These are phyloP conservation scores for Chaetomium olivaceum DNA, from an alignment of 2,329 filamentous ascomycete species.

Conservation along the genomic window DNA sequence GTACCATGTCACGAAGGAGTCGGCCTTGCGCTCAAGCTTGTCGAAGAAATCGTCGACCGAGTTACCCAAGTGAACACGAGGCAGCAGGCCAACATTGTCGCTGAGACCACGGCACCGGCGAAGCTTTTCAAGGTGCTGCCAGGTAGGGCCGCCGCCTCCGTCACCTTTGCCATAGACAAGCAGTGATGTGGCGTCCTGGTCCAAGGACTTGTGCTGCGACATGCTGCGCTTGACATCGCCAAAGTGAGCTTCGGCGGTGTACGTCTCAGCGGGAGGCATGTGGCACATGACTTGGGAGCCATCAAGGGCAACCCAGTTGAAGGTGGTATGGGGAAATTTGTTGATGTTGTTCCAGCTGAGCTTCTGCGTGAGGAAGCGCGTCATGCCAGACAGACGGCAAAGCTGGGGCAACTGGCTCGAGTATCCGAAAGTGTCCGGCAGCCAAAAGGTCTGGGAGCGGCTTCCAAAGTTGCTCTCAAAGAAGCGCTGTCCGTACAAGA, in stretches of 20 bases:
- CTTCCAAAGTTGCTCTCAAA: constrained; percentile 92
- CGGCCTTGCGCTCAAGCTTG: constrained; percentile 74
- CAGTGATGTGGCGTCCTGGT: constrained; percentile 86
- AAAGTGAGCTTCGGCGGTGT: constrained; percentile 92
- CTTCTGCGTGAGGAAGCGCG: constrained; percentile 95
- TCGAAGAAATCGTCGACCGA: constrained; percentile 96
- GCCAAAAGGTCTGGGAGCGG: constrained; percentile 90
- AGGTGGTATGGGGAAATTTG: constrained; percentile 96
- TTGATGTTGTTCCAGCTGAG: constrained; percentile 99
- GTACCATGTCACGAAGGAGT: constrained; percentile 90
- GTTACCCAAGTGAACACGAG: constrained; percentile 82
- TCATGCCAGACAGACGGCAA: constrained; percentile 93
- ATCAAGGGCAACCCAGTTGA: constrained; percentile 96
- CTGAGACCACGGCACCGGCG: constrained; percentile 87
- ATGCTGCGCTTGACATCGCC: constrained; percentile 90
- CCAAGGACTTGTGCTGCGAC: constrained; percentile 91
- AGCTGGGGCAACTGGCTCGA: constrained; percentile 92
- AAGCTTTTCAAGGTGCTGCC: constrained; percentile 91
- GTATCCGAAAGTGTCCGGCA: constrained; percentile 97
- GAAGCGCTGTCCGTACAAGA: constrained; percentile 91
- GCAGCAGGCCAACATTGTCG: constrained; percentile 80
- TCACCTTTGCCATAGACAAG: constrained; percentile 97
- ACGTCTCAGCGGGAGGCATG: constrained; percentile 94
- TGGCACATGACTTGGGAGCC: constrained; percentile 96
- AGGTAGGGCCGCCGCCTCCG: constrained; percentile 91